Base-by-base conservation (phyloP, 2,329 filamentous ascomycete species). In the Diplodia corticola region DNA sequence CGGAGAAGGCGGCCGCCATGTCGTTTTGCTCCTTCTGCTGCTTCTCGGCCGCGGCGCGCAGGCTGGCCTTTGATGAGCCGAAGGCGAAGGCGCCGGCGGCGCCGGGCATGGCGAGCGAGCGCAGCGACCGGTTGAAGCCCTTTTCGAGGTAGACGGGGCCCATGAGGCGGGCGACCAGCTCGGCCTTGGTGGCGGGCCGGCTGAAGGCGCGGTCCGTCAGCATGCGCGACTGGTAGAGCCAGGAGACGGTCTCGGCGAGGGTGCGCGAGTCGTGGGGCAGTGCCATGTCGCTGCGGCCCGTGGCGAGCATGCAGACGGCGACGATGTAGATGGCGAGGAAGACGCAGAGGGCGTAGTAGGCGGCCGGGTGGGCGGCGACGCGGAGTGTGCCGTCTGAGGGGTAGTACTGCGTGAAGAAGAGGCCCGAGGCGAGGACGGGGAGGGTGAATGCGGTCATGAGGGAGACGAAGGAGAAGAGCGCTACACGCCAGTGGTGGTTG, bases 161-260 rank as follows among this genome's bases (percentile, higher is more conserved):
- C 60, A 91, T 88, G 2, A 97, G 80, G 49, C 90, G 82, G 0
- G 85, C 87, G 24, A 89, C 84, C 22, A 97, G 83, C 69, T 93
- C 89, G 0, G 81, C 81, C 69, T 88, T 89, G n/a, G 84, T 88
- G 30, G 83, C 82, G 2, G 89, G 86, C 44, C 88, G 85, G 60
- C 88, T 84, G 74, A 97, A 94, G 0, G 90, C 86, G 10, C 88
- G 83, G 73, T 97, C 93, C 5, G 85, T 82, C 1, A 91, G 81
- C 20, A 96, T 81, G 26, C 89, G 89, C 50, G 88, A 89, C 70
- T 89, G 88, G 67, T 91, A 88, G 49, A 94, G 82, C 75, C 94
- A 93, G 73, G 88, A 89, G 70, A 96, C 85, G 24, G 93, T 82
- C 74, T 93, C 92, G 1, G 91, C 90, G 20, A 96, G 82, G 54